phyloP scores from a whole-genome alignment of 2,329 filamentous ascomycete genomes.

The Bipolaris victoriae region DNA sequence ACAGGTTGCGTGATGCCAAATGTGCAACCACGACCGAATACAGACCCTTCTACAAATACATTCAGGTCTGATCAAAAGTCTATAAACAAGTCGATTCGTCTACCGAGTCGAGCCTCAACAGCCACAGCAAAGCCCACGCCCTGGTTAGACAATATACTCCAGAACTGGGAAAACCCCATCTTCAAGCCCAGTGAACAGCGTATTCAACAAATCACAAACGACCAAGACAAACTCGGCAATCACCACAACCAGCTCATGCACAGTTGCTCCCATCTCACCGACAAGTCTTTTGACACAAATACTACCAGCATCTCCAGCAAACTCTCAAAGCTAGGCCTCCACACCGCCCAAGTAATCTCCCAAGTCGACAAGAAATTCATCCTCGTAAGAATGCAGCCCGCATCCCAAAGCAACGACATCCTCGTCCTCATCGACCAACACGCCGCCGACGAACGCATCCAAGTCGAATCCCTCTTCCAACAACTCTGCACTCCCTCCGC shows the following conservation, averaged over 20 bases:
- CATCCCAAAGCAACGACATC: constrained; percentile 35
- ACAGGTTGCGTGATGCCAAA: constrained; percentile 56
- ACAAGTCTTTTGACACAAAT: constrained; percentile 37
- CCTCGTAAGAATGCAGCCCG: constrained; percentile 63
- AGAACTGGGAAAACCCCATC: constrained; percentile 76
- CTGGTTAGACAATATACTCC: constrained; percentile 68
- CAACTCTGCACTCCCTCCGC: constrained; percentile 56
- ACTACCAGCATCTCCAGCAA: constrained; percentile 27
- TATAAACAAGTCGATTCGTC: constrained; percentile 41
- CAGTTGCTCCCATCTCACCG: constrained; percentile 20
- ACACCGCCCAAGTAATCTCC: constrained; percentile 68
- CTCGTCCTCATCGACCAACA: constrained; percentile 90
- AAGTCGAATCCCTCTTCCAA: constrained; percentile 74
- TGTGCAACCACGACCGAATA: constrained; percentile 19
- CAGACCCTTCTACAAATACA: constrained; percentile 4
- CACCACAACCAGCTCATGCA: constrained; percentile 3
- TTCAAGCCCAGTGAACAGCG: constrained; percentile 62
- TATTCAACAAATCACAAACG: constrained; percentile 50
- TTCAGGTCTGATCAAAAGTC: constrained; percentile 22
- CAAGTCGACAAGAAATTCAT: constrained; percentile 95
- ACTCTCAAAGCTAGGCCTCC: constrained; percentile 63
- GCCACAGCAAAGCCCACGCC: constrained; percentile 20
- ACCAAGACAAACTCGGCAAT: constrained; percentile 16
- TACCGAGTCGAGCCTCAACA: constrained; percentile 28
- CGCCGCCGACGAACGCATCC: constrained; percentile 87